Evolutionary conservation across 1,284 basidiomycete species (phyloP), one percentile per base, ranked within the genome.

Genomic region (Leccinum cinnamomeum): DNA sequence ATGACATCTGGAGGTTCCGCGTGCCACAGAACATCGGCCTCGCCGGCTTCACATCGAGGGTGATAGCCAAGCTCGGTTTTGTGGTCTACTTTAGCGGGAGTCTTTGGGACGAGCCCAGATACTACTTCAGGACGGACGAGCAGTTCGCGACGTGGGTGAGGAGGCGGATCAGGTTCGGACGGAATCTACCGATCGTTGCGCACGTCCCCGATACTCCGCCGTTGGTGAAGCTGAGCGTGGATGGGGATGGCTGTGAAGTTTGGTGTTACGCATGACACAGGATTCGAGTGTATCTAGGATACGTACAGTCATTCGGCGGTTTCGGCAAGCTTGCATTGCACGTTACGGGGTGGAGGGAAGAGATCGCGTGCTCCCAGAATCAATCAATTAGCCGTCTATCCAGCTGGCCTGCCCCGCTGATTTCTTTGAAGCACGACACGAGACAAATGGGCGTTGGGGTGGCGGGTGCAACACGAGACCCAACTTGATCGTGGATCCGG

Each of bases 1-100:
- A 76, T 65, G 79, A 79, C 63, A 71, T 78, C 61, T 80, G 78
- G 78, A 76, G 69, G 68, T 66, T 80, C 55, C 72, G 72, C 46
- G 76, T 79, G 25, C 70, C 79, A 11, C 70, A 71, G 58, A 66
- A 69, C 56, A 66, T 74, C 59, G 61, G 62, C 55, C 72, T 79
- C 37, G 64, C 56, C 11, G 62, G 64, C 54, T 79, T 80, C 62
- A 70, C 70, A 7, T 68, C 71, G 37, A 72, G 62, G 60, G 77
- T 80, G 20, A 66, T 68, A 39, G 65, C 61, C 25, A 79, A 80
- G 67, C 66, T 79, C 28, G 79, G 75, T 6, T 78, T 78, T 61
- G 60, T 67, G 6, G 72, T 78, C 44, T 66, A 63, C 20, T 75
- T 79, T 60, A 76, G 72, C 37, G 72, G 73, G 23, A 73, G 72